Evolutionary conservation across 495 filamentous ascomycete species (phyloP).

Genomic region (Staphylotrichum longicolle): DNA sequence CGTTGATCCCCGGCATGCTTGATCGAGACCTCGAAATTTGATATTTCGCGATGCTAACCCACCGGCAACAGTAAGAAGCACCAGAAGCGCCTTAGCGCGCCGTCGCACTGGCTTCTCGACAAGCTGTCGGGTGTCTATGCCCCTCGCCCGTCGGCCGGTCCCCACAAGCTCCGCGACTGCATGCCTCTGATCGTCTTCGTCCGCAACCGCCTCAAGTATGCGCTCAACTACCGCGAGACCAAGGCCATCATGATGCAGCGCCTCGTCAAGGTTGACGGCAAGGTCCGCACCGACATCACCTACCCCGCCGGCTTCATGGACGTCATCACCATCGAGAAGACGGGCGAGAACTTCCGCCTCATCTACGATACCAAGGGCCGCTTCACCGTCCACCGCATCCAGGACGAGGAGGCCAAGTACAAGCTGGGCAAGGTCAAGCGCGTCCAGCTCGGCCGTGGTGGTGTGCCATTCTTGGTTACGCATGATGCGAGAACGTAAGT

Average conservation of each 20-base stretch:
- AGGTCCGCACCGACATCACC: conserved; percentile 97
- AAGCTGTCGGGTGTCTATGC: conserved; percentile 98
- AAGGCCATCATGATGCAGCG: conserved; percentile 99
- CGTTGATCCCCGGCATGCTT: neutral
- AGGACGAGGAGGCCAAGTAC: conserved; percentile 95
- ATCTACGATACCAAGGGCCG: conserved; percentile 99
- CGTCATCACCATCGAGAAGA: conserved; percentile 99
- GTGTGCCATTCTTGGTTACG: conserved; percentile 99
- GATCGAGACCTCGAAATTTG: conserved; percentile 9
- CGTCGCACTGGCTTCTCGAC: conserved; percentile 99
- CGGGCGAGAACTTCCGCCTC: conserved; percentile 98
- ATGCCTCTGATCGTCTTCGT: conserved; percentile 99
- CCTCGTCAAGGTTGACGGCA: conserved; percentile 98
- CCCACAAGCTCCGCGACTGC: conserved; percentile 98
- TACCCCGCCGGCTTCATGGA: conserved; percentile 99
- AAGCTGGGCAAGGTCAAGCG: conserved; percentile 99
- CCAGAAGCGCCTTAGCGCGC: conserved; percentile 98
- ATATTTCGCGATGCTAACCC: conserved; percentile 24
- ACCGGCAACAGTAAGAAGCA: conserved; percentile 81
- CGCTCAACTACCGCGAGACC: conserved; percentile 95
- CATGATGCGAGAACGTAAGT: conserved; percentile 99
- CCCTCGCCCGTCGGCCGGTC: conserved; percentile 91
- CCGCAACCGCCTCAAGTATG: conserved; percentile 99
- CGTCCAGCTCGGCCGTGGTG: conserved; percentile 97
- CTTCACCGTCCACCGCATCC: conserved; percentile 99